Conservation (phyloP, 345 rosid species). For the Eutrema yunnanense region DNA sequence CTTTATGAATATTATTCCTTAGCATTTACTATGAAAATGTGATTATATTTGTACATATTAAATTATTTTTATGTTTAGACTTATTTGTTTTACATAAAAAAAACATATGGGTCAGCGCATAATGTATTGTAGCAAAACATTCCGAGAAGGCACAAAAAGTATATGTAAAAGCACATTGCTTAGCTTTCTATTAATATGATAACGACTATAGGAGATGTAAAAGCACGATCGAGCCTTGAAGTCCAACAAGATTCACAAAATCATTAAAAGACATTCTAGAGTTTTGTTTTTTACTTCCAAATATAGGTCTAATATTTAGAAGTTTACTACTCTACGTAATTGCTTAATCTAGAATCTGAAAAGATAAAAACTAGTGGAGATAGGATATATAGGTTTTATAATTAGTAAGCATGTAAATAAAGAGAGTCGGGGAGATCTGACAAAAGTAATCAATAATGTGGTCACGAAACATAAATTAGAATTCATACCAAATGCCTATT, state of each 20-base stretch:
- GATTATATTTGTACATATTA: no score
- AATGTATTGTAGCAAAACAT: no score
- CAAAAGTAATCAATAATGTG: constrained; percentile 11
- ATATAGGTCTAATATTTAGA: neutral
- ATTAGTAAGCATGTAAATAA: constrained; percentile 26
- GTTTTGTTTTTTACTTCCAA: neutral
- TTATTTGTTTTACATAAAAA: no score
- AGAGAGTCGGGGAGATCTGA: constrained; percentile 8
- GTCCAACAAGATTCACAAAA: neutral
- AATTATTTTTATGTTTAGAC: no score
- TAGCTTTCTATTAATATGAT: no score
- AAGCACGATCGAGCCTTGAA: neutral
- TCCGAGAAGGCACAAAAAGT: no score
- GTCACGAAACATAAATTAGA: neutral
- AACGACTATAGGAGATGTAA: no score
- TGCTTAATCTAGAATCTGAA: constrained; percentile 22
- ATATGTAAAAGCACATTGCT: no score
- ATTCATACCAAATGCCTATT: no score
- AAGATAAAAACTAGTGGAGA: constrained; percentile 10
- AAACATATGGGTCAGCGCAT: no score
- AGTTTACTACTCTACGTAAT: constrained; percentile 20
- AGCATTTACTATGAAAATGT: no score
- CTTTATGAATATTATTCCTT: no score
- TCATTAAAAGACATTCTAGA: neutral
- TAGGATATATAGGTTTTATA: constrained; percentile 18